Conservation (phyloP, 2,329 filamentous ascomycete genomes). For the Escovopsis weberi region DNA sequence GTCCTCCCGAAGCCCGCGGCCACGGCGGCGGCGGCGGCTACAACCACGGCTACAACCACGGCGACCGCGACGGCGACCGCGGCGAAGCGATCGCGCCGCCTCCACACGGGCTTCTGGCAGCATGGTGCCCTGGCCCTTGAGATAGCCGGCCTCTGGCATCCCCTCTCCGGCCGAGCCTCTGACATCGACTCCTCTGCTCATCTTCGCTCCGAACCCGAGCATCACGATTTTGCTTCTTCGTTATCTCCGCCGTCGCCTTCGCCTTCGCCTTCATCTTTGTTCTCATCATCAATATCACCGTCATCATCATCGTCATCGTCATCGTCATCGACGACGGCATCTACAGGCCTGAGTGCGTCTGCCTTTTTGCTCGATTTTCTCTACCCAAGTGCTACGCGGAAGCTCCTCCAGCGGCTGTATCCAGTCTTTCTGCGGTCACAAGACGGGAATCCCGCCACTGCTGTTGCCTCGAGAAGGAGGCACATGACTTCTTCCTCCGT, state of each 20-base stretch:
- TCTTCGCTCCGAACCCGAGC: too few relatives aligned
- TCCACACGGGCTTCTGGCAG: constrained; percentile 39
- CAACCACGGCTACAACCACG: too few relatives aligned
- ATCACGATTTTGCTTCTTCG: constrained; percentile 6
- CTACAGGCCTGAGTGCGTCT: constrained; percentile 26
- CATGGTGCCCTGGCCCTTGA: constrained; percentile 38
- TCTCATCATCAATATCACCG: too few relatives aligned
- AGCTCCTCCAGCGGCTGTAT: constrained; percentile 26
- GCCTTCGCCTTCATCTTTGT: constrained; percentile 5
- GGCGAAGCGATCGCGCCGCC: constrained; percentile 26
- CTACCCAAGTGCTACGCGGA: constrained; percentile 32
- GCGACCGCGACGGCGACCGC: constrained; percentile 3
- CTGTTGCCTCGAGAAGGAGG: constrained; percentile 10
- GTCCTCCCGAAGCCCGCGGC: constrained; percentile 26
- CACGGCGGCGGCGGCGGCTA: not conserved
- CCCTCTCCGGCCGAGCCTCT: constrained; percentile 10
- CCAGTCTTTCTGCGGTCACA: constrained; percentile 14
- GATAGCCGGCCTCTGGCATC: constrained; percentile 28
- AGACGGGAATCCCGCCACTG: constrained; percentile 5
- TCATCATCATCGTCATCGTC: too few relatives aligned
- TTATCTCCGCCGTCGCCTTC: too few relatives aligned
- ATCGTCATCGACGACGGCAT: too few relatives aligned
- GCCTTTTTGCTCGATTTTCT: constrained; percentile 41
- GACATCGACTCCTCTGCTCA: constrained; percentile 5
- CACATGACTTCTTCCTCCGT: constrained; percentile 14